These are phyloP conservation scores for Lactarius trivialis DNA, from an alignment of 768 basidiomycete species.

Conservation along the genomic window DNA sequence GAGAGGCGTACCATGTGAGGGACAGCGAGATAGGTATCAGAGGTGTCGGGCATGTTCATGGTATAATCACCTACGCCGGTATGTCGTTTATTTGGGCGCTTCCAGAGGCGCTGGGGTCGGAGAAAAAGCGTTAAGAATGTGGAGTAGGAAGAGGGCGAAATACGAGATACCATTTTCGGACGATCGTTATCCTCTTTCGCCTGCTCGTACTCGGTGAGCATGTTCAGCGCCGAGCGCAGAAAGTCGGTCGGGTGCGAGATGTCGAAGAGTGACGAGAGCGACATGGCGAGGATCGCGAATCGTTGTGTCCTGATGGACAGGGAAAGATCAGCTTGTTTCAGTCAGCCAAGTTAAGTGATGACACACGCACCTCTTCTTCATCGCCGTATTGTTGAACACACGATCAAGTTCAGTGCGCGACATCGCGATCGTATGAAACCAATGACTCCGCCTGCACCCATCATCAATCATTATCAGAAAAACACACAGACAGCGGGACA, in stretches of 20 bases:
- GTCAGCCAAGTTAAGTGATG: neutral
- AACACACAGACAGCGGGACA: conserved; percentile 15
- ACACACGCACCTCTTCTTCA: conserved; percentile 79
- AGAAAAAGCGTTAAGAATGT: conserved; percentile 7
- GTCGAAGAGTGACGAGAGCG: conserved; percentile 74
- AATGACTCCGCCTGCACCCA: conserved; percentile 59
- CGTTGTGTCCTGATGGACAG: conserved; percentile 59
- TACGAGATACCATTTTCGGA: conserved; percentile 55
- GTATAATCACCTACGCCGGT: conserved; percentile 53
- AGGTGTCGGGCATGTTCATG: conserved; percentile 54
- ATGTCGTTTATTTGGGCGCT: conserved; percentile 50
- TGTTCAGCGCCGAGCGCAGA: conserved; percentile 64
- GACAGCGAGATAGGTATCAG: conserved; percentile 62
- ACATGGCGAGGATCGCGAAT: conserved; percentile 82
- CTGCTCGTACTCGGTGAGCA: conserved; percentile 72
- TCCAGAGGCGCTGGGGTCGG: conserved; percentile 42
- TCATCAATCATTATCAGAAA: neutral
- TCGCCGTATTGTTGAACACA: conserved; percentile 64
- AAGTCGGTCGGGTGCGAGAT: conserved; percentile 76
- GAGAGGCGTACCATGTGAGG: too few relatives aligned
- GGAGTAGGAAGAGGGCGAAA: neutral
- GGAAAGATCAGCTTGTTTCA: neutral
- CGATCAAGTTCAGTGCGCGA: conserved; percentile 66
- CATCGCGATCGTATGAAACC: conserved; percentile 85
- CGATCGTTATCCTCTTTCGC: conserved; percentile 67